Conservation (phyloP, 192 early-diverging fungal species). For the Coemansia sp. region DNA sequence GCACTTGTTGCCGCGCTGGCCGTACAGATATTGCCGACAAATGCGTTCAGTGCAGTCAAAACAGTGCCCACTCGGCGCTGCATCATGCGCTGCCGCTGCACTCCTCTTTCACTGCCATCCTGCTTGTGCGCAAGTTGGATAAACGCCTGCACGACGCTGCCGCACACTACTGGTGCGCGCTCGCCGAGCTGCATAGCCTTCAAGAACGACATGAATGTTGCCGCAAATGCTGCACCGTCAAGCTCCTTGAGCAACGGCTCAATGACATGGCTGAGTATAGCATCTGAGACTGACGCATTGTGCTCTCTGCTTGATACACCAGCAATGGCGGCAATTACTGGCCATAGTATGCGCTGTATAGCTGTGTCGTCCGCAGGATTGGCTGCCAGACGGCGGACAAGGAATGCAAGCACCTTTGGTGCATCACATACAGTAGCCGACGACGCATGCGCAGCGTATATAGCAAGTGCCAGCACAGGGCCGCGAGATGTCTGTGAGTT, state of each 20-base stretch:
- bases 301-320: neutral
- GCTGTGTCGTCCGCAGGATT: neutral
- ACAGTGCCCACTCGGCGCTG: constrained; percentile 29
- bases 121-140: constrained; percentile 23
- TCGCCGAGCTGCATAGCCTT: constrained; percentile 9
- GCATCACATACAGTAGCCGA: neutral
- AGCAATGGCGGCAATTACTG: neutral
- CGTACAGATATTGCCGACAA: neutral
- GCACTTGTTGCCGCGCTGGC: neutral
- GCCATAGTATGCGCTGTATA: neutral
- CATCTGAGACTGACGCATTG: neutral
- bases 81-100: constrained; percentile 26
- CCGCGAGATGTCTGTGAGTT: neutral
- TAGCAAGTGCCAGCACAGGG: neutral
- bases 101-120: neutral
- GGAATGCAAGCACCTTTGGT: constrained; percentile 13
- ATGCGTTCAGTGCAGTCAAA: constrained; percentile 23
- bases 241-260: constrained; percentile 41
- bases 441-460: constrained; percentile 9
- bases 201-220: constrained; percentile 17
- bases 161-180: neutral
- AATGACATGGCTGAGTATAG: constrained; percentile 12
- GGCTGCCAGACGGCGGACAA: constrained; percentile 18
- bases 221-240: constrained; percentile 14
- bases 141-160: constrained; percentile 27